Conservation (phyloP, 1,284 basidiomycete genomes). For the Ustilago loliicola region DNA sequence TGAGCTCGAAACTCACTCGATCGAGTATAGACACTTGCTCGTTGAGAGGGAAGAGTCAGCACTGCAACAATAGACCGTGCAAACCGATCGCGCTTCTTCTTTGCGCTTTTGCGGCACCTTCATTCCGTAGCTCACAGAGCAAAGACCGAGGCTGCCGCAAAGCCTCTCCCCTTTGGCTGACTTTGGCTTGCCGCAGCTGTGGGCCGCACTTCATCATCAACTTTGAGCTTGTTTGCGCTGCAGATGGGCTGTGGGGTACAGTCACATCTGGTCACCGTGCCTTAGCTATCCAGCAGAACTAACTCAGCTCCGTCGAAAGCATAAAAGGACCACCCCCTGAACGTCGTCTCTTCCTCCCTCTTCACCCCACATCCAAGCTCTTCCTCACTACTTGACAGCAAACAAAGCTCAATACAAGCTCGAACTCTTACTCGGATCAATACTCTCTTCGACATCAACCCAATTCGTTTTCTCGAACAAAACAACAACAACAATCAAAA, state of each 20-base stretch:
- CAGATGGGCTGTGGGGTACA: not conserved
- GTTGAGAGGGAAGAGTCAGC: not conserved
- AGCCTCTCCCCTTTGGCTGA: not conserved
- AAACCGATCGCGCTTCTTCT: too few relatives aligned
- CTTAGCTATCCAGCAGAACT: not conserved
- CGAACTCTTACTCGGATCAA: not conserved
- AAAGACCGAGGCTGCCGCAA: constrained; percentile 2
- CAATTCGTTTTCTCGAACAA: not conserved
- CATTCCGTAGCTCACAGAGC: not conserved
- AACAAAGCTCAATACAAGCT: not conserved
- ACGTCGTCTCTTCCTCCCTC: not conserved
- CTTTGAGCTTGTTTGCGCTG: not conserved
- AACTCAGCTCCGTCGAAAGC: not conserved
- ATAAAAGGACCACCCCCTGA: not conserved
- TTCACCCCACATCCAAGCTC: not conserved
- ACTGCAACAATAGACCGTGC: not conserved
- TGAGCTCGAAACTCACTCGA: not conserved
- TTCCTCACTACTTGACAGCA: not conserved
- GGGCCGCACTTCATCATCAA: not conserved
- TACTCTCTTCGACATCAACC: not conserved
- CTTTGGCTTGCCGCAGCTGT: not conserved
- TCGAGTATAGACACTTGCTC: not conserved
- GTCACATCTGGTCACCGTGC: not conserved
- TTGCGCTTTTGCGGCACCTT: not conserved
- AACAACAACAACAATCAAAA: constrained; percentile 15